Evolutionary conservation across 1,284 basidiomycete species (phyloP).

Genomic region (Ustilago tritici): DNA sequence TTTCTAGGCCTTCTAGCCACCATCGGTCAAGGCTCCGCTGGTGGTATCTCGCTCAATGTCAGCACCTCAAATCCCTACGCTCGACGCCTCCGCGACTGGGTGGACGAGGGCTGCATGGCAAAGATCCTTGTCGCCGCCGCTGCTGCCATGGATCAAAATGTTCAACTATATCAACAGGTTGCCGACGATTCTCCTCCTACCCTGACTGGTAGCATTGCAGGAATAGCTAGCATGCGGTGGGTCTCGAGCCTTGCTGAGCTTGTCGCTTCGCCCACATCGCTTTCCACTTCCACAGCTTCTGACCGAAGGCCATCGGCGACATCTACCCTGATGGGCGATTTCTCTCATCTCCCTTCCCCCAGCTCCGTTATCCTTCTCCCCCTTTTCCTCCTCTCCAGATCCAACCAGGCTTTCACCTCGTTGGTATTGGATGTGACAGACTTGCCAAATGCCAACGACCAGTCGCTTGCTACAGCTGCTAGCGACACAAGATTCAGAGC

Average conservation of each 20-base stretch:
- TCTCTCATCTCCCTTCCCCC: constrained; percentile 39
- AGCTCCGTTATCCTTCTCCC: constrained; percentile 47
- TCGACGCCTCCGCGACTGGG: constrained; percentile 53
- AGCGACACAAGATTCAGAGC: constrained; percentile 17
- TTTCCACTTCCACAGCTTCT: constrained; percentile 1
- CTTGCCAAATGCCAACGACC: not conserved
- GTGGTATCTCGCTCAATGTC: constrained; percentile 35
- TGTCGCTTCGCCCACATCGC: constrained; percentile 22
- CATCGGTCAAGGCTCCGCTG: constrained; percentile 51
- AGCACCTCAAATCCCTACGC: constrained; percentile 55
- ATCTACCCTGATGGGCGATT: constrained; percentile 26
- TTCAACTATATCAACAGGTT: constrained; percentile 36
- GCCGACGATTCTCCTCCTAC: constrained; percentile 47
- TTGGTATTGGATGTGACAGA: constrained; percentile 36
- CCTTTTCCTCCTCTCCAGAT: constrained; percentile 51
- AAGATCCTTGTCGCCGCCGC: constrained; percentile 38
- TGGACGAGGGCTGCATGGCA: constrained; percentile 53
- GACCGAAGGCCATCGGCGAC: constrained; percentile 14
- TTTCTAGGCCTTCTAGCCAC: constrained; percentile 62
- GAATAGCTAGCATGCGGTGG: constrained; percentile 49
- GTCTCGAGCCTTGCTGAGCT: constrained; percentile 35
- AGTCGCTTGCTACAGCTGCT: not conserved
- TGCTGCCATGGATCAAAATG: constrained; percentile 35
- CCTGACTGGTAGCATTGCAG: constrained; percentile 36
- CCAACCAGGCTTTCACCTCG: constrained; percentile 53